These are phyloP conservation scores for Austroboletus festivus DNA, from an alignment of 768 basidiomycete genomes.

Conservation along the genomic window DNA sequence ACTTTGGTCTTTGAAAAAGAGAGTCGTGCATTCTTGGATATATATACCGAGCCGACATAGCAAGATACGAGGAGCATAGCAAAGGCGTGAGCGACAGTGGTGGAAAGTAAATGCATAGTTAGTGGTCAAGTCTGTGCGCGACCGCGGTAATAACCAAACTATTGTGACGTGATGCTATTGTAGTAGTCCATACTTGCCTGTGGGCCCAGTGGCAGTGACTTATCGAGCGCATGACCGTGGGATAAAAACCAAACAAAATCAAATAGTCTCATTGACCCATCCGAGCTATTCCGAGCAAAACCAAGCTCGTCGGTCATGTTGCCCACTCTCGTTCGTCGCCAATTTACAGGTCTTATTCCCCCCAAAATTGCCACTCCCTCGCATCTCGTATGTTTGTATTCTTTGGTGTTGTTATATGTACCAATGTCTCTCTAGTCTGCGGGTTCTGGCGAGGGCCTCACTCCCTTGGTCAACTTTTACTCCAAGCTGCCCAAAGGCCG, in stretches of 20 bases:
- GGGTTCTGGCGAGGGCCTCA: conserved; percentile 76
- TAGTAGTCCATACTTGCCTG: neutral
- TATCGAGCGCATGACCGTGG: conserved; percentile 17
- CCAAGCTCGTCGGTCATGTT: conserved; percentile 56
- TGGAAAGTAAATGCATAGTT: conserved; percentile 24
- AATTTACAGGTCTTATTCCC: conserved; percentile 82
- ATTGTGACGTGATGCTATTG: conserved; percentile 11
- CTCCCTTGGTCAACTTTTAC: conserved; percentile 91
- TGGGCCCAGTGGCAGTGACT: conserved; percentile 11
- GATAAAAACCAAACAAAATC: conserved; percentile 14
- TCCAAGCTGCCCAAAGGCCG: conserved; percentile 93
- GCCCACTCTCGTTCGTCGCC: conserved; percentile 79
- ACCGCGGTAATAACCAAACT: no score
- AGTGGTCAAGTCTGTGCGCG: conserved; percentile 3
- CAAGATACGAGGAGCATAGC: conserved; percentile 56
- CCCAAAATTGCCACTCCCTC: conserved; percentile 94
- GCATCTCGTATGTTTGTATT: conserved; percentile 57
- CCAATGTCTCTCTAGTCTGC: conserved; percentile 55
- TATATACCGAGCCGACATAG: conserved; percentile 85
- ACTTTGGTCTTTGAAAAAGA: conserved; percentile 40
- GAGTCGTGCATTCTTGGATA: conserved; percentile 62
- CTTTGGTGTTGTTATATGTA: neutral
- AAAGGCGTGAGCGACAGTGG: conserved; percentile 46
- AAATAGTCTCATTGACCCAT: conserved; percentile 7
- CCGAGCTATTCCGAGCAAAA: conserved; percentile 23